phyloP scores from a whole-genome alignment of 345 rosid species.

The Ceriops zippeliana region DNA sequence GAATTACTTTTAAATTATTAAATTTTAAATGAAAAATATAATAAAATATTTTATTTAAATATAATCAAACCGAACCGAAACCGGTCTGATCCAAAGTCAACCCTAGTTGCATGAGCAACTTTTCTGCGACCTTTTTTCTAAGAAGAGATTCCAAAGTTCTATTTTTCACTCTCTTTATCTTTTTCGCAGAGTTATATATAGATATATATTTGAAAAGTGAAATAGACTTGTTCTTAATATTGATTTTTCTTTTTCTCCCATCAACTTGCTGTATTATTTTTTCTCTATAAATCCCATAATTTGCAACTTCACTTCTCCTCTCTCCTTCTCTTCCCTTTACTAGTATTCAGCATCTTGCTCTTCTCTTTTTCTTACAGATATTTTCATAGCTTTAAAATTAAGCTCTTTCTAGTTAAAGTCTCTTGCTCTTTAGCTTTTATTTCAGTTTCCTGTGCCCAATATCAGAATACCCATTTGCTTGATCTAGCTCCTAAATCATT shows the following conservation, averaged over 20 bases:
- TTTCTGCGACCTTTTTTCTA: background rate
- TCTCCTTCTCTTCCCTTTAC: background rate
- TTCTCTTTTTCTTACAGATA: background rate
- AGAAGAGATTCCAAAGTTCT: slow-evolving; percentile 22
- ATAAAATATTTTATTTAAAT: too few relatives aligned
- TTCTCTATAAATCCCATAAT: slow-evolving; percentile 19
- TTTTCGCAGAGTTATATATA: background rate
- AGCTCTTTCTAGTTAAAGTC: slow-evolving; percentile 4
- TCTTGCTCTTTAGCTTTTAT: background rate
- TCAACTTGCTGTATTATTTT: slow-evolving; percentile 22
- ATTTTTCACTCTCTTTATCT: background rate
- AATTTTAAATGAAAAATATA: too few relatives aligned
- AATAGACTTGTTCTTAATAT: too few relatives aligned
- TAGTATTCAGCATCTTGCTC: slow-evolving; percentile 14
- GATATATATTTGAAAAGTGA: background rate
- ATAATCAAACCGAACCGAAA: too few relatives aligned
- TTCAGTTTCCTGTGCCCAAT: slow-evolving; percentile 16
- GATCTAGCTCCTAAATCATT: background rate
- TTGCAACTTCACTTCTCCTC: slow-evolving; percentile 18
- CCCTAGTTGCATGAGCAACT: background rate
- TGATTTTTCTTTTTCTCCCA: background rate
- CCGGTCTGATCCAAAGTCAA: background rate
- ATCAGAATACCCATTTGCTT: slow-evolving; percentile 3
- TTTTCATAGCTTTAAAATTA: slow-evolving; percentile 10
- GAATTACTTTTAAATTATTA: too few relatives aligned